phyloP scores from a whole-genome alignment of 2,329 filamentous ascomycete genomes.

The Hypomyces rosellus region DNA sequence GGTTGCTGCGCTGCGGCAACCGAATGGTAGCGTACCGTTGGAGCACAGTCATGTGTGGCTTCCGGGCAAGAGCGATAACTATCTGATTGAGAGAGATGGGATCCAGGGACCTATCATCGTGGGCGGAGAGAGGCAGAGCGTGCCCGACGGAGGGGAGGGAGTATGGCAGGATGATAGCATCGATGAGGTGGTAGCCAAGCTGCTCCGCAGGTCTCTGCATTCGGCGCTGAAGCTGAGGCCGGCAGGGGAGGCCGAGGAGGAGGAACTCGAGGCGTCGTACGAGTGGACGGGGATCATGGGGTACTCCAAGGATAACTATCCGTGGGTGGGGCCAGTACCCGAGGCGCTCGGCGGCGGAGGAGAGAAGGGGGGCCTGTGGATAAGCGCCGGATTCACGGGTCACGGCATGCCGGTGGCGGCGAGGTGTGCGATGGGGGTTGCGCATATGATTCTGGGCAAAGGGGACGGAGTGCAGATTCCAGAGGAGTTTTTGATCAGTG shows the following conservation, averaged over 20 bases:
- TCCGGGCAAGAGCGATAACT: constrained; percentile 55
- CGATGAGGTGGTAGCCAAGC: constrained; percentile 48
- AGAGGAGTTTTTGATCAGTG: constrained; percentile 32
- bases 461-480: constrained; percentile 37
- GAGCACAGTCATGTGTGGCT: constrained; percentile 59
- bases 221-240: constrained; percentile 36
- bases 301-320: constrained; percentile 58
- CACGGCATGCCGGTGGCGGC: constrained; percentile 74
- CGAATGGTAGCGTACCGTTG: constrained; percentile 34
- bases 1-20: constrained; percentile 59
- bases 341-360: constrained; percentile 39
- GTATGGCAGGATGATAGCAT: constrained; percentile 54
- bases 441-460: constrained; percentile 48
- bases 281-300: constrained; percentile 83
- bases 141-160: constrained; percentile 40
- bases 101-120: constrained; percentile 55
- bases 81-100: constrained; percentile 63
- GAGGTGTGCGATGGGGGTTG: constrained; percentile 58
- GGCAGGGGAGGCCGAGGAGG: constrained; percentile 28
- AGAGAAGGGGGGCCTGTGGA: constrained; percentile 45
- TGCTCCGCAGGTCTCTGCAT: constrained; percentile 43
- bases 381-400: constrained; percentile 62
- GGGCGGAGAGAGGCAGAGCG: constrained; percentile 61
- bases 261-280: constrained; percentile 45
- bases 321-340: constrained; percentile 67